phyloP scores from a whole-genome alignment of 495 filamentous ascomycete genomes.

The Penicillium riverlandense region DNA sequence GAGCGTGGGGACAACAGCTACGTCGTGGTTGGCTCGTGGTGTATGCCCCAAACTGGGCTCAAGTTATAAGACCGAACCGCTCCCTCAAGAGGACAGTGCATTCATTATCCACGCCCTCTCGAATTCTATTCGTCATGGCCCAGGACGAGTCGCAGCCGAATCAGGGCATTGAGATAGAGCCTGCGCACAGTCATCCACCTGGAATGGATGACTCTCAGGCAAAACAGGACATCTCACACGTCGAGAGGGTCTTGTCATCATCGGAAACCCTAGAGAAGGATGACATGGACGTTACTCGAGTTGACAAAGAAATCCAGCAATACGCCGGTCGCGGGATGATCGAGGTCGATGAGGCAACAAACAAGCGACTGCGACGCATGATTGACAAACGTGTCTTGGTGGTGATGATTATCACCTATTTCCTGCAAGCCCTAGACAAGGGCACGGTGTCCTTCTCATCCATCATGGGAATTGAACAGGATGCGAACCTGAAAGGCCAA shows the following conservation, averaged over 20 bases:
- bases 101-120: not conserved
- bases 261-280: slow-evolving; percentile 37
- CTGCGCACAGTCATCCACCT: not conserved
- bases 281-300: slow-evolving; percentile 41
- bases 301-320: slow-evolving; percentile 59
- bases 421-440: slow-evolving; percentile 68
- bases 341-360: slow-evolving; percentile 47
- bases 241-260: slow-evolving; percentile 41
- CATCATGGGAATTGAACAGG: slow-evolving; percentile 58
- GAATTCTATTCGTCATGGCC: not conserved
- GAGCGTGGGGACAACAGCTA: no score
- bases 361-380: slow-evolving; percentile 42
- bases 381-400: slow-evolving; percentile 50
- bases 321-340: slow-evolving; percentile 46
- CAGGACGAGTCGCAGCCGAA: not conserved
- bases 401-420: slow-evolving; percentile 48
- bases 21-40: no score
- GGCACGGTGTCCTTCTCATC: slow-evolving; percentile 63
- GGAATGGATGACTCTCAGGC: slow-evolving; percentile 3
- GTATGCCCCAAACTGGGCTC: no score
- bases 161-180: not conserved
- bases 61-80: not conserved
- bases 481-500: slow-evolving; percentile 48
- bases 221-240: slow-evolving; percentile 38
- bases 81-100: not conserved